These are phyloP conservation scores for Aureobasidium sp. DNA, from an alignment of 2,329 filamentous ascomycete genomes.

Conservation along the genomic window DNA sequence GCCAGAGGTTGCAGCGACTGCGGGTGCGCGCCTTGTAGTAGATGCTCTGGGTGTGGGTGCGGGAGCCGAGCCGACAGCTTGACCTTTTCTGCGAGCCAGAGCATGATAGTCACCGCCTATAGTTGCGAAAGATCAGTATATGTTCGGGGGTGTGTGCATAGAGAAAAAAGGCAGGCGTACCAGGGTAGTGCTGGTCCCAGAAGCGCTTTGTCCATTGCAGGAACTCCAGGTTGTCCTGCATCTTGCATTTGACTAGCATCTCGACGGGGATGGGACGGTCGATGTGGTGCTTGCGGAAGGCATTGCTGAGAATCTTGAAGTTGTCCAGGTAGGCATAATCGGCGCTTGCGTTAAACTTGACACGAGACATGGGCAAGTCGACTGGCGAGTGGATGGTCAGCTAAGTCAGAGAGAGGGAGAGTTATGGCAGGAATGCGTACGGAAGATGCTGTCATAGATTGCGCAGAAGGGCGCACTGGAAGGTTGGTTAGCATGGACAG, in stretches of 20 bases:
- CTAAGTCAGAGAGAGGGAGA: background rate
- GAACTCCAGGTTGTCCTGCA: conserved; percentile 99
- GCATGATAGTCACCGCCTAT: conserved; percentile 84
- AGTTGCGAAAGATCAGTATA: background rate
- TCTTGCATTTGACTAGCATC: conserved; percentile 91
- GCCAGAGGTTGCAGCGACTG: conserved; percentile 42
- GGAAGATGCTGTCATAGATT: conserved; percentile 96
- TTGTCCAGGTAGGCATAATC: conserved; percentile 98
- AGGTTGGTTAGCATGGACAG: conserved; percentile 3
- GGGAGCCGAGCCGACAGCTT: conserved; percentile 46
- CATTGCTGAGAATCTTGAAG: conserved; percentile 92
- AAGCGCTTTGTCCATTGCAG: conserved; percentile 93
- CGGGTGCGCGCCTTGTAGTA: conserved; percentile 34
- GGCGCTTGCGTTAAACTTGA: conserved; percentile 97
- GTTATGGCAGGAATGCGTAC: conserved; percentile 33
- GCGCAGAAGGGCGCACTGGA: conserved; percentile 87
- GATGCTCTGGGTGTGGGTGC: conserved; percentile 46
- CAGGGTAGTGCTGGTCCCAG: conserved; percentile 98
- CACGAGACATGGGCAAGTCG: conserved; percentile 88
- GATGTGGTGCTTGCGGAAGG: conserved; percentile 76
- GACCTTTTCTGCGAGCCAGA: conserved; percentile 71
- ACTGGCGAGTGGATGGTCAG: conserved; percentile 32
- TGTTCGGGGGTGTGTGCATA: no score
- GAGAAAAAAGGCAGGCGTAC: background rate
- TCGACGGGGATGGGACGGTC: conserved; percentile 87